These are phyloP conservation scores for Metschnikowia similis DNA, from an alignment of 805 yeast species.

Conservation along the genomic window DNA sequence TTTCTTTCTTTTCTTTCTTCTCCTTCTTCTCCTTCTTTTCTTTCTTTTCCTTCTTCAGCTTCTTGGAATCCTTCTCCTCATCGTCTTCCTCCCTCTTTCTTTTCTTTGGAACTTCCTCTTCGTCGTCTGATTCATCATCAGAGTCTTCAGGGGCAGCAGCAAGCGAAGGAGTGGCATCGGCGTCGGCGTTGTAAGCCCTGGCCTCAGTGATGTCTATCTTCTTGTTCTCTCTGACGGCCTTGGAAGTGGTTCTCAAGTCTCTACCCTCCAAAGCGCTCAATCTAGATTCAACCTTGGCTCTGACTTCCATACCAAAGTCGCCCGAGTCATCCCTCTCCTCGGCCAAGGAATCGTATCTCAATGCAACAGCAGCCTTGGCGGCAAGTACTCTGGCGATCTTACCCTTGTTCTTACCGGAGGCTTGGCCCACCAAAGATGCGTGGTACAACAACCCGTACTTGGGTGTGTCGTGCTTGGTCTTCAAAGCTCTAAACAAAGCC, in stretches of 20 bases:
- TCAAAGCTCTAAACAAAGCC: constrained; percentile 92
- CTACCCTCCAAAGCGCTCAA: constrained; percentile 94
- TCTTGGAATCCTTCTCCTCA: constrained; percentile 15
- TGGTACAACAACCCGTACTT: constrained; percentile 94
- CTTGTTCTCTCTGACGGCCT: constrained; percentile 74
- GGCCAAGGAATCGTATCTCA: constrained; percentile 93
- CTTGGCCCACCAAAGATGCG: constrained; percentile 90
- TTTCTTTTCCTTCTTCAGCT: constrained; percentile 18
- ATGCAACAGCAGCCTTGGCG: constrained; percentile 95
- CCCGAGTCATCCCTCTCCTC: constrained; percentile 97
- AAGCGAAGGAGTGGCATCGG: constrained; percentile 59
- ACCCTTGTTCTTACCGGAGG: constrained; percentile 96
- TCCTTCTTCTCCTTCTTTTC: constrained; percentile 33
- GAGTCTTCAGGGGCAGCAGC: constrained; percentile 26
- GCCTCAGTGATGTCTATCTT: constrained; percentile 85
- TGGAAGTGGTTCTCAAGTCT: constrained; percentile 86
- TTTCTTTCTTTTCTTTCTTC: constrained; percentile 40
- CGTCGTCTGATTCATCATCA: constrained; percentile 19
- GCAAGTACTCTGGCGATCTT: constrained; percentile 98
- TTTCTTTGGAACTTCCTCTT: constrained; percentile 14
- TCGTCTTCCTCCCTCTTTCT: constrained; percentile 19
- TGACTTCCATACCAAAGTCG: constrained; percentile 84
- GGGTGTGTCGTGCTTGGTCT: constrained; percentile 96
- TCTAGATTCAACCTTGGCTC: constrained; percentile 92
- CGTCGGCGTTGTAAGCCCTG: constrained; percentile 90